Percentiles rank a stretch among this genome's conserved stretches.
Conservation (phyloP, 208 protist species). For the Herpetomonas samuelpessoai region DNA sequence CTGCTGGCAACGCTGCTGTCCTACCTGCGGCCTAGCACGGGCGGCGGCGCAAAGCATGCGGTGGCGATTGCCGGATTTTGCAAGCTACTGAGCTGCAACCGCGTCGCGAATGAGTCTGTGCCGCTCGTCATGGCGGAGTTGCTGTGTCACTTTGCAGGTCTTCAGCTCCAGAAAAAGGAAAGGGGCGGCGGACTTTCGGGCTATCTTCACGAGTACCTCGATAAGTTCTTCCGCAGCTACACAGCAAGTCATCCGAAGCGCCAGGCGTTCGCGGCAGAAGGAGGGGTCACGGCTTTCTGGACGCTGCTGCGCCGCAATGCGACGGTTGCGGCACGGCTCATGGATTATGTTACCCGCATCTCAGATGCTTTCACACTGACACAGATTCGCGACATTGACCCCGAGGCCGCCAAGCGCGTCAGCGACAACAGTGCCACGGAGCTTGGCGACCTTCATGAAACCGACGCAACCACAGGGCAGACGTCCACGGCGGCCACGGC, state of each 20-base stretch:
- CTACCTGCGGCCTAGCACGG: constrained; percentile 31
- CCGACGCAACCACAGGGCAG: background rate
- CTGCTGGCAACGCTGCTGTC: constrained; percentile 49
- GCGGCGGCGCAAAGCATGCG: constrained; percentile 32
- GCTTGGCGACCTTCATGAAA: background rate
- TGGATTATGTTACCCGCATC: constrained; percentile 57
- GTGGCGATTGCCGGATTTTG: constrained; percentile 66
- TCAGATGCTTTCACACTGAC: constrained; percentile 76
- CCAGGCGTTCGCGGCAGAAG: constrained; percentile 53
- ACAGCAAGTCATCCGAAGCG: constrained; percentile 70
- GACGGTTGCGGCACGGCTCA: constrained; percentile 27
- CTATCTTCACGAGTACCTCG: constrained; percentile 70
- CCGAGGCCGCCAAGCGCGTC: constrained; percentile 39
- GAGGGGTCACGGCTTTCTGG: constrained; percentile 56
- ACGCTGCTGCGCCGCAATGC: constrained; percentile 45
- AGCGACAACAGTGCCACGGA: constrained; percentile 6
- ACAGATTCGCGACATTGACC: constrained; percentile 84
- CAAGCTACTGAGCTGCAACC: constrained; percentile 88
- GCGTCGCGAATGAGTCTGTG: constrained; percentile 49
- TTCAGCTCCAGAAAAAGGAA: constrained; percentile 25
- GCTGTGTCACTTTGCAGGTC: constrained; percentile 52
- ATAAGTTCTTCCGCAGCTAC: constrained; percentile 82
- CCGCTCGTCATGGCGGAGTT: constrained; percentile 60
- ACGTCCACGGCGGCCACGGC: constrained; percentile 6
- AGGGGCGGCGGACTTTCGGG: constrained; percentile 8